These are phyloP conservation scores for Dactylis glomerata DNA, from an alignment of 176 grass and related monocot species.

Conservation along the genomic window DNA sequence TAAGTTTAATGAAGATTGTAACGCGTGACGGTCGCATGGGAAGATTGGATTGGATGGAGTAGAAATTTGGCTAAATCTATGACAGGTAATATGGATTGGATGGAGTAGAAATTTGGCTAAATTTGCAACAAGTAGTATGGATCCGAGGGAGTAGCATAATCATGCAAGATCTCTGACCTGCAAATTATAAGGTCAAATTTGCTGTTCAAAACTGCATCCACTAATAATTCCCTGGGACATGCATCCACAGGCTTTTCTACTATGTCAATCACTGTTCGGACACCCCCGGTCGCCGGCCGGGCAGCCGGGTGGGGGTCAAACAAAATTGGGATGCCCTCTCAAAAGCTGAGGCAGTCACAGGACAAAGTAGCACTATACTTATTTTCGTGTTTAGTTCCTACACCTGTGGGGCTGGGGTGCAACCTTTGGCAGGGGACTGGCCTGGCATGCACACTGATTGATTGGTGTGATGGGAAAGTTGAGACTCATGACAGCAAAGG, in stretches of 20 bases:
- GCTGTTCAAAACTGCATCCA: no score
- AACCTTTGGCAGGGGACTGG: constrained; percentile 7
- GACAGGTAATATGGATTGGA: no score
- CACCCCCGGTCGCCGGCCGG: neutral
- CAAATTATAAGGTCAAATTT: no score
- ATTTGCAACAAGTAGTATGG: no score
- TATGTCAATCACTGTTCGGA: neutral
- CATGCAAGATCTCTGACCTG: no score
- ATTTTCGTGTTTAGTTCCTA: constrained; percentile 4
- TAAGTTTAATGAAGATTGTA: no score
- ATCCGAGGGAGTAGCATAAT: no score
- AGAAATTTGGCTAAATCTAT: no score
- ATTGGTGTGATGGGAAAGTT: constrained; percentile 43
- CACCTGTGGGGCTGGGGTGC: neutral
- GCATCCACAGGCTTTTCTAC: neutral
- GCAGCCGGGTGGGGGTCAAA: neutral
- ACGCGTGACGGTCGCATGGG: no score
- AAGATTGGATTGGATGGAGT: no score
- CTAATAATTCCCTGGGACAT: no score
- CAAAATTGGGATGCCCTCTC: neutral
- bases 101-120: no score
- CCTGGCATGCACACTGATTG: neutral
- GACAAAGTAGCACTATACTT: neutral
- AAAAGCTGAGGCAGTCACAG: neutral
- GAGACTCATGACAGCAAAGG: constrained; percentile 2